These are phyloP conservation scores for Candida sonorensis DNA, from an alignment of 805 yeast species.

Conservation along the genomic window DNA sequence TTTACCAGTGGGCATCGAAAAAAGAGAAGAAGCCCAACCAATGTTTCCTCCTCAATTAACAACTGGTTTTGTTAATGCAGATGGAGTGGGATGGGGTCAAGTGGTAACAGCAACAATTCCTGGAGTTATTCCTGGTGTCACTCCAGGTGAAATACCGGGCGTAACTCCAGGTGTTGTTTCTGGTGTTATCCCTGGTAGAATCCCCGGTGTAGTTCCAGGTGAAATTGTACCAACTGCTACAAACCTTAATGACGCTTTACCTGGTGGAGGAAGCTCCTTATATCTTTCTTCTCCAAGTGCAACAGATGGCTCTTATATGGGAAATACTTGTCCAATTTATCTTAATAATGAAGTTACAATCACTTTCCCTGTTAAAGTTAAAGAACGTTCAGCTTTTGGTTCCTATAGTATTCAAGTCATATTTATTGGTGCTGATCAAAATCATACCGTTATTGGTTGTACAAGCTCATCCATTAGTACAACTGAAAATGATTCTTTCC, in stretches of 20 bases:
- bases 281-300: no score
- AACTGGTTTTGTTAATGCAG: neutral
- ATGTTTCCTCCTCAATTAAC: neutral
- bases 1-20: conserved; percentile 13
- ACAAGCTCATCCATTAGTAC: conserved; percentile 43
- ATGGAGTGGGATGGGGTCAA: neutral
- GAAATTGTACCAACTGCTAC: neutral
- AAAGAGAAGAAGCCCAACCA: conserved; percentile 1
- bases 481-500: conserved; percentile 30
- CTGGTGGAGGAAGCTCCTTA: no score
- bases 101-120: no score
- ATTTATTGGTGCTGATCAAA: conserved; percentile 33
- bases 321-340: conserved; percentile 27
- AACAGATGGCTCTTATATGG: no score
- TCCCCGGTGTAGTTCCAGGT: neutral
- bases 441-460: conserved; percentile 39
- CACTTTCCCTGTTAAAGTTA: conserved; percentile 16
- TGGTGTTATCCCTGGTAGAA: neutral
- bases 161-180: neutral
- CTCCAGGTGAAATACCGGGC: neutral
- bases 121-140: neutral
- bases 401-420: conserved; percentile 37
- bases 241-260: neutral
- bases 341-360: conserved; percentile 20
- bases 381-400: conserved; percentile 31